Conservation (phyloP, 2,329 filamentous ascomycete species). For the Coleophoma cylindrospora region DNA sequence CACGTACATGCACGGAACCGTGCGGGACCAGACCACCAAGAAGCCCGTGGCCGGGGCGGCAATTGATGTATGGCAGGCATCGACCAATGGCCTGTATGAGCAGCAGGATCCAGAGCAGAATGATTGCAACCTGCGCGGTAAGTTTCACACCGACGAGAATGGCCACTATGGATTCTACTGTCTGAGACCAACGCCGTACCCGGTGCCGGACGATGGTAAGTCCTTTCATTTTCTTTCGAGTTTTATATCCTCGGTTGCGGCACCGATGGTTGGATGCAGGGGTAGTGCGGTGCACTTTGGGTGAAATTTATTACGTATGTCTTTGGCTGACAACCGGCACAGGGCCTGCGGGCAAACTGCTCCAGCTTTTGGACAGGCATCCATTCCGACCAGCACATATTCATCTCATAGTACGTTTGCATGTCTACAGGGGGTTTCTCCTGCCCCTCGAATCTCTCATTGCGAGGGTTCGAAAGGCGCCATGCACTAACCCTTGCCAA, state of each 20-base stretch:
- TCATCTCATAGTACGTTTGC: conserved; percentile 41
- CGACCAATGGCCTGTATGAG: conserved; percentile 52
- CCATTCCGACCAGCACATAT: conserved; percentile 55
- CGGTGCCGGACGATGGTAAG: conserved; percentile 18
- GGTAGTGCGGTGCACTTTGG: no score
- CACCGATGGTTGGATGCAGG: no score
- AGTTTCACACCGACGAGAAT: conserved; percentile 52
- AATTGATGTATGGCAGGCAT: conserved; percentile 63
- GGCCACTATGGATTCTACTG: conserved; percentile 49
- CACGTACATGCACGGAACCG: conserved; percentile 51
- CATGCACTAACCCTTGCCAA: conserved; percentile 24
- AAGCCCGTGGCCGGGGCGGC: conserved; percentile 48
- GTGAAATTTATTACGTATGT: no score
- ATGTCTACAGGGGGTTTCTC: not conserved
- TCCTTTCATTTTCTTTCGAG: no score
- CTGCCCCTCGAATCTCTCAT: no score
- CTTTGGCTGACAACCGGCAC: conserved; percentile 33
- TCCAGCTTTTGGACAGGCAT: conserved; percentile 49
- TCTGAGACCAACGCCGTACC: conserved; percentile 37
- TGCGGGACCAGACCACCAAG: conserved; percentile 46
- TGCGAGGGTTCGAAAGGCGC: not conserved
- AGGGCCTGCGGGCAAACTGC: conserved; percentile 47
- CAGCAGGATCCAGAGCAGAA: conserved; percentile 54
- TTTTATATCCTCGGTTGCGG: no score
- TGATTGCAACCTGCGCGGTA: conserved; percentile 56